Conservation (phyloP, 768 basidiomycete species). For the Obba rivulosa region DNA sequence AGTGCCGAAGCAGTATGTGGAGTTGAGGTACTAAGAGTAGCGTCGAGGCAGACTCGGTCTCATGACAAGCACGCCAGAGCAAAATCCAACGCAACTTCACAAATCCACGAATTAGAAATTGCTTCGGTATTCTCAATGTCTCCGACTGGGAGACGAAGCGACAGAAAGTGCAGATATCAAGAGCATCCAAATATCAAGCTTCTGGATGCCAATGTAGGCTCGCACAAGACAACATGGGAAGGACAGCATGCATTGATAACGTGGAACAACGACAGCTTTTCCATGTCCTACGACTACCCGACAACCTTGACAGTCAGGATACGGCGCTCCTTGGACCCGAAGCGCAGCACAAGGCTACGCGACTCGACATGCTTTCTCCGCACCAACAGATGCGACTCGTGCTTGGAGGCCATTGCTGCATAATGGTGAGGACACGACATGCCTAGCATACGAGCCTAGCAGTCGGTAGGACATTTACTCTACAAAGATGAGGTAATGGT, state of each 20-base stretch:
- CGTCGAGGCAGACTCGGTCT: no score
- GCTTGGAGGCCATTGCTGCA: slow-evolving; percentile 6
- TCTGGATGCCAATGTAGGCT: no score
- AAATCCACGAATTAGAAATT: no score
- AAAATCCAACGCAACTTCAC: no score
- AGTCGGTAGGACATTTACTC: slow-evolving; percentile 23
- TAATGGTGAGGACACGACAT: slow-evolving; percentile 14
- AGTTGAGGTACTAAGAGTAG: no score
- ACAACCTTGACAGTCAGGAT: slow-evolving; percentile 14
- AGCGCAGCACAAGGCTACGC: slow-evolving; percentile 21
- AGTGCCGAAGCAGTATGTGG: no score
- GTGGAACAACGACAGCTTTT: slow-evolving; percentile 10
- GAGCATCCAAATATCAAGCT: no score
- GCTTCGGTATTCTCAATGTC: no score
- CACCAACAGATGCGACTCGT: slow-evolving; percentile 11
- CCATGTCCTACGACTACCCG: slow-evolving; percentile 15
- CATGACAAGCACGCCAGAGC: no score
- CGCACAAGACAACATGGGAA: neutral
- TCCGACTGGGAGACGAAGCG: no score
- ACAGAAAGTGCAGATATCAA: no score
- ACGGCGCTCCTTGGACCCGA: slow-evolving; percentile 13
- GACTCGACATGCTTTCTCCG: slow-evolving; percentile 14
- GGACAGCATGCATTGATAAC: slow-evolving; percentile 14
- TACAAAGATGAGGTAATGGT: slow-evolving; percentile 3
- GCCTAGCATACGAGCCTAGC: slow-evolving; percentile 22